Base-by-base conservation (phyloP, 106 monocot species). In the Apostasia ramifera region DNA sequence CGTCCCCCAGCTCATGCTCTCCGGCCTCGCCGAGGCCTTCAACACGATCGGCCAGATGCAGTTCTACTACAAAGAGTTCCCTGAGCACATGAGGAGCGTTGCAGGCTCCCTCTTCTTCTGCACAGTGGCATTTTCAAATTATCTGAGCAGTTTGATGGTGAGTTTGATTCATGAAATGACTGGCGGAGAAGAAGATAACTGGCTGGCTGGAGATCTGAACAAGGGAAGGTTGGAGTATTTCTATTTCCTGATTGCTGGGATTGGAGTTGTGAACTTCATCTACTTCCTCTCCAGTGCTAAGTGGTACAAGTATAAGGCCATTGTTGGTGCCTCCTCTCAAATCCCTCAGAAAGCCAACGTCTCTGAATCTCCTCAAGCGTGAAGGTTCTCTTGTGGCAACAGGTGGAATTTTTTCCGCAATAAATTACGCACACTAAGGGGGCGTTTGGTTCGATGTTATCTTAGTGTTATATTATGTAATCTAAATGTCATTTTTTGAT, bases 61-160 rank as follows among this genome's bases (percentile, higher is more conserved):
- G 69, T 87, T 87, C 59, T 81, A 80, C 51, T 80, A 87, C 83
- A 77, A 68, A 12, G 70, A 87, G 80, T 80, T 87, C 54, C 87
- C 87, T 13, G 83, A 83, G 71, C 54, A 80, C 68, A 87, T 87
- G 87, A 70, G 77, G 40, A 87, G 77, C 55, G 61, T 83, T 2
- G 87, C 80, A 3, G 79, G 83, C 4, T 67, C 80, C 1, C 59
- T 87, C 40, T 66, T 77, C 15, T 80, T 83, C 57, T 71, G 67
- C 40, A 67, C 60, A n/a, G 57, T 87, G 1, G 83, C 83, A 3
- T 41, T 74, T 26, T 66, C 70, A 1, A 81, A 76, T 44, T 87
- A 83, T 61, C 14, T 78, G 48, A 83, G 87, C 3, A 71, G 83
- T 41, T 77, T 87, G 42, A 14, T 87, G 65, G 78, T 87, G 55